Percentiles rank a stretch among this genome's conserved stretches.
These are phyloP conservation scores for Diplocarpon rosae DNA, from an alignment of 2,329 filamentous ascomycete genomes.

Conservation along the genomic window DNA sequence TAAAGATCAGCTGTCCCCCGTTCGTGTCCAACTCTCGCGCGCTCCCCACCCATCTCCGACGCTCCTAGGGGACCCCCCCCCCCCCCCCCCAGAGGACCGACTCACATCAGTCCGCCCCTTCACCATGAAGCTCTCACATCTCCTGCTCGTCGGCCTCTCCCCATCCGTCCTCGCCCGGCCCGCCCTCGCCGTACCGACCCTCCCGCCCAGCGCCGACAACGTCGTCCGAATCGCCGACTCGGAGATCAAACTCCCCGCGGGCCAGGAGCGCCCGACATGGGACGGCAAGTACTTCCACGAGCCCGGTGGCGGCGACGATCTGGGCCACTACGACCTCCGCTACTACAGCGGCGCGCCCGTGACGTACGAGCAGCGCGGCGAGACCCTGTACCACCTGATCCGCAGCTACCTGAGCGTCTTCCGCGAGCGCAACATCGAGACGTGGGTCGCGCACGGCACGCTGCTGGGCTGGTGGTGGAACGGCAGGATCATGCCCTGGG, in stretches of 20 bases:
- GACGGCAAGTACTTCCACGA: conserved; percentile 33
- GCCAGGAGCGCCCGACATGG: neutral
- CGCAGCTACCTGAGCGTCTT: conserved; percentile 63
- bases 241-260: neutral
- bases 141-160: neutral
- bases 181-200: neutral
- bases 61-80: too few species aligned
- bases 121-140: neutral
- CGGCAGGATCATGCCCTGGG: conserved; percentile 66
- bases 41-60: too few species aligned
- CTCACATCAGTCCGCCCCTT: neutral
- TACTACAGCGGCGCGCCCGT: conserved; percentile 53
- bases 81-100: too few species aligned
- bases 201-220: neutral
- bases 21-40: too few species aligned
- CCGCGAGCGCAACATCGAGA: conserved; percentile 55
- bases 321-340: conserved; percentile 64
- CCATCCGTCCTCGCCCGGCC: neutral
- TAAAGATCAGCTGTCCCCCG: too few species aligned
- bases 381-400: conserved; percentile 57
- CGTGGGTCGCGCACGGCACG: conserved; percentile 80
- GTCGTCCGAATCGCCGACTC: neutral
- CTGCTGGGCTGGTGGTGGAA: conserved; percentile 89
- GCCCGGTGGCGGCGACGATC: conserved; percentile 45
- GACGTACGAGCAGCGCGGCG: conserved; percentile 53